These are phyloP conservation scores for Mortierella antarctica DNA, from an alignment of 192 early-diverging fungal genomes.

Conservation along the genomic window DNA sequence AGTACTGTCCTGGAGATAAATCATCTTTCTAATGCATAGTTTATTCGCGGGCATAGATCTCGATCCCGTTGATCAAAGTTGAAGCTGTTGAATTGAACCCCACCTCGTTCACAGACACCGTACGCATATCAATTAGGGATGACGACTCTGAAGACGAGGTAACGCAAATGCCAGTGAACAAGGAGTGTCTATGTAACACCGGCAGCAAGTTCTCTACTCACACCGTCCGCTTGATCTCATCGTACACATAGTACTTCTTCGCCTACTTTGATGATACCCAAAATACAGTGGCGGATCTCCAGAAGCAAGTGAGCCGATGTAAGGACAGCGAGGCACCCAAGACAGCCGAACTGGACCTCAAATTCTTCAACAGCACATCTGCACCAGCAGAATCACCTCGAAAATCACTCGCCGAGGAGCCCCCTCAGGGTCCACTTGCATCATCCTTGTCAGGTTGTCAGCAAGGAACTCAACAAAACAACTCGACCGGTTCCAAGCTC, in stretches of 20 bases:
- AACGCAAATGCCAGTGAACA: not conserved
- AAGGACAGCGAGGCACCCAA: not conserved
- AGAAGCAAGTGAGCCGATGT: conserved; percentile 29
- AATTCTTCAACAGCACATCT: conserved; percentile 2
- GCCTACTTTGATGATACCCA: conserved; percentile 71
- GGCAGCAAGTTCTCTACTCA: not conserved
- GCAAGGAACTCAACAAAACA: not conserved
- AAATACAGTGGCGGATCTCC: conserved; percentile 31
- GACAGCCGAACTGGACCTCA: not conserved
- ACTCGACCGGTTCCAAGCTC: conserved; percentile 2
- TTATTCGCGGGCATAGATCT: conserved; percentile 28
- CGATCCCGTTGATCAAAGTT: conserved; percentile 65
- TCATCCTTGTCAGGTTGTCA: conserved; percentile 10
- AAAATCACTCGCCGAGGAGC: conserved; percentile 1
- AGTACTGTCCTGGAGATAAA: not conserved
- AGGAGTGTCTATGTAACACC: no score
- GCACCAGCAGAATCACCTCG: not conserved
- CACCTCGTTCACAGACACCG: conserved; percentile 58
- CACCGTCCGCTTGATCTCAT: not conserved
- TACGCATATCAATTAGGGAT: conserved; percentile 63
- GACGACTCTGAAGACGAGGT: conserved; percentile 71
- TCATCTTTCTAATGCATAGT: not conserved
- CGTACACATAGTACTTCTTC: conserved; percentile 66
- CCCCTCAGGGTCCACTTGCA: conserved; percentile 19
- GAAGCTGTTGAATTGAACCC: conserved; percentile 57